Evolutionary conservation across 164 flowering plant genomes (phyloP).

Genomic region (Dillenia suffruticosa): DNA sequence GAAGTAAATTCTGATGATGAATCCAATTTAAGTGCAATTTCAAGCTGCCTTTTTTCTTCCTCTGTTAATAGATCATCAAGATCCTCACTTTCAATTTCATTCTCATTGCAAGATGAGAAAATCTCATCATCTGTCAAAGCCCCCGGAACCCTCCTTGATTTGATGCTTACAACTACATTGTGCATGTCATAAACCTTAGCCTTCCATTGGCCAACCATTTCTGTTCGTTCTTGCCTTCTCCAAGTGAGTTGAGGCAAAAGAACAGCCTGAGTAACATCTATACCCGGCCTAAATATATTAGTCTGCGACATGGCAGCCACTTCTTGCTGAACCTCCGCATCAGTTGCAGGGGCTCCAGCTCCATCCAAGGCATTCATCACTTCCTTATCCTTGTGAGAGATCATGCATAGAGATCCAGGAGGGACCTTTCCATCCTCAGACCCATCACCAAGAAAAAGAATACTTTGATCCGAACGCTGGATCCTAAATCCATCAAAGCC

Average conservation of each 20-base stretch:
- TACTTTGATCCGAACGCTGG: slow-evolving; percentile 82
- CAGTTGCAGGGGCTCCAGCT: slow-evolving; percentile 68
- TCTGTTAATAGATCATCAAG: slow-evolving; percentile 63
- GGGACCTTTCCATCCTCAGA: slow-evolving; percentile 78
- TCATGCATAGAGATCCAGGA: slow-evolving; percentile 69
- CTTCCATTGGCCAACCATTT: slow-evolving; percentile 75
- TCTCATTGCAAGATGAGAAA: slow-evolving; percentile 52
- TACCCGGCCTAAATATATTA: slow-evolving; percentile 85
- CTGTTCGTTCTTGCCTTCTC: slow-evolving; percentile 83
- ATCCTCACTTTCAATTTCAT: slow-evolving; percentile 64
- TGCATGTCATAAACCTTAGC: slow-evolving; percentile 91
- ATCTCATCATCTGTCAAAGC: slow-evolving; percentile 84
- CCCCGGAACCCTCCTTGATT: slow-evolving; percentile 85
- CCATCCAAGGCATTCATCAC: slow-evolving; percentile 89
- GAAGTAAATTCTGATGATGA: slow-evolving; percentile 32
- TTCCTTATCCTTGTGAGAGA: slow-evolving; percentile 79
- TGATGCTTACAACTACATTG: slow-evolving; percentile 82
- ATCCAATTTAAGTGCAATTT: slow-evolving; percentile 75
- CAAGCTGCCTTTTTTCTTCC: slow-evolving; percentile 83
- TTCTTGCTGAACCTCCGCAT: slow-evolving; percentile 71
- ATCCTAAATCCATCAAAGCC: slow-evolving; percentile 89
- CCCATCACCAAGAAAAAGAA: slow-evolving; percentile 88
- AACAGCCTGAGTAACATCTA: slow-evolving; percentile 88
- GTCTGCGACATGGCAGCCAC: slow-evolving; percentile 87
- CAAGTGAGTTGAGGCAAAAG: slow-evolving; percentile 80